These are phyloP conservation scores for Fusarium oxysporum DNA, from an alignment of 2,329 filamentous ascomycete species.

Conservation along the genomic window DNA sequence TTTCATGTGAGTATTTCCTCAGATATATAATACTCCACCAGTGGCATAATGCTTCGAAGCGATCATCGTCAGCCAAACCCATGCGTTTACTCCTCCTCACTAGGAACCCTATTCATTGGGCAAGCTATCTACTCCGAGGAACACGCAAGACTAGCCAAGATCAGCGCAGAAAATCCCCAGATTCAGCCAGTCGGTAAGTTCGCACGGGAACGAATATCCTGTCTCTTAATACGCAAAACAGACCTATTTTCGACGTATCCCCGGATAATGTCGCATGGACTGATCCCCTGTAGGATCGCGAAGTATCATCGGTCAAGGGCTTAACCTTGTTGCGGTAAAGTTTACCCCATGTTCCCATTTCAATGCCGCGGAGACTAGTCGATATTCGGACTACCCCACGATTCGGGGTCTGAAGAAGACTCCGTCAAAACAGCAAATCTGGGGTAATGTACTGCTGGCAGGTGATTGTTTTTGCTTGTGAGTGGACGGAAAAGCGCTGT, in stretches of 20 bases:
- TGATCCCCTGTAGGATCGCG: background rate
- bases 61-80: background rate
- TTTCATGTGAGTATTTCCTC: background rate
- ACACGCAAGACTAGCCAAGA: background rate
- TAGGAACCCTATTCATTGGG: background rate
- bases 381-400: constrained; percentile 4
- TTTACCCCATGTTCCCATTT: background rate
- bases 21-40: background rate
- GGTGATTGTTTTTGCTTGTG: fast-evolving
- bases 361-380: constrained; percentile 20
- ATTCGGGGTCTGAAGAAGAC: background rate
- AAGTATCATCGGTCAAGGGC: background rate
- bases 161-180: background rate
- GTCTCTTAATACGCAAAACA: background rate
- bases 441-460: fast-evolving
- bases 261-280: background rate
- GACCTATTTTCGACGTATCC: background rate
- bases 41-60: too few species aligned
- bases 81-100: background rate
- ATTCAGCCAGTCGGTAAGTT: background rate
- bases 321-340: background rate
- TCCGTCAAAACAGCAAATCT: background rate
- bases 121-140: background rate
- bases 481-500: fast-evolving
- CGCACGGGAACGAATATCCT: background rate